Conservation (phyloP, 2,329 filamentous ascomycete genomes). For the Colletotrichum sp. region DNA sequence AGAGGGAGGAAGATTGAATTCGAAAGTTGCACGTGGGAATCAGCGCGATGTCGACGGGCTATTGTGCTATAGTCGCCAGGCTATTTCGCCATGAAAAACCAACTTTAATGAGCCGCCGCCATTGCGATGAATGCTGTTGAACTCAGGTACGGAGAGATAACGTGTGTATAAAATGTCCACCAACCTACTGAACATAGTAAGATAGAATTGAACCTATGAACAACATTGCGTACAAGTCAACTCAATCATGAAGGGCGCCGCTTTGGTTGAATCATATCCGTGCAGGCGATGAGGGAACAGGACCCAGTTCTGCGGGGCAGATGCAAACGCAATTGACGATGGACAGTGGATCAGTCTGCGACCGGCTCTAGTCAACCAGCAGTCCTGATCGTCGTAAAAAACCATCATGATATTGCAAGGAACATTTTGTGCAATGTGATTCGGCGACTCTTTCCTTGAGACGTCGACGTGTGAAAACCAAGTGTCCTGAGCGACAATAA, state of each 20-base stretch:
- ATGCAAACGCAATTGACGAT: background rate
- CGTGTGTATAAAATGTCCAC: too few species aligned
- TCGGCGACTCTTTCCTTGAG: rapidly evolving
- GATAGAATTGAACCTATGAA: too few species aligned
- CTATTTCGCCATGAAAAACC: too few species aligned
- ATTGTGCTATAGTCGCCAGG: too few species aligned
- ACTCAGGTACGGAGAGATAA: too few species aligned
- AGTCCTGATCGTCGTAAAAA: background rate
- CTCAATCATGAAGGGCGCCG: background rate
- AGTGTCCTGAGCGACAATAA: background rate
- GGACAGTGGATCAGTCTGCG: background rate
- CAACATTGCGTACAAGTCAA: background rate
- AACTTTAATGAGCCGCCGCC: too few species aligned
- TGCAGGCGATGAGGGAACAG: background rate
- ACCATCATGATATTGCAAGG: background rate
- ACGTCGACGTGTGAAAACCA: background rate
- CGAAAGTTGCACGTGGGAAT: too few species aligned
- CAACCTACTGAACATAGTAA: too few species aligned
- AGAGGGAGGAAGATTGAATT: too few species aligned
- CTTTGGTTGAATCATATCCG: background rate
- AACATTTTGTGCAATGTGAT: background rate
- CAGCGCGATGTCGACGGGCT: too few species aligned
- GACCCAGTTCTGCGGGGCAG: background rate
- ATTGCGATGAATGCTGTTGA: too few species aligned
- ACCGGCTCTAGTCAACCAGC: background rate